Evolutionary conservation across 169 alveolate species (phyloP).

Genomic region (Miamiensis avidus): DNA sequence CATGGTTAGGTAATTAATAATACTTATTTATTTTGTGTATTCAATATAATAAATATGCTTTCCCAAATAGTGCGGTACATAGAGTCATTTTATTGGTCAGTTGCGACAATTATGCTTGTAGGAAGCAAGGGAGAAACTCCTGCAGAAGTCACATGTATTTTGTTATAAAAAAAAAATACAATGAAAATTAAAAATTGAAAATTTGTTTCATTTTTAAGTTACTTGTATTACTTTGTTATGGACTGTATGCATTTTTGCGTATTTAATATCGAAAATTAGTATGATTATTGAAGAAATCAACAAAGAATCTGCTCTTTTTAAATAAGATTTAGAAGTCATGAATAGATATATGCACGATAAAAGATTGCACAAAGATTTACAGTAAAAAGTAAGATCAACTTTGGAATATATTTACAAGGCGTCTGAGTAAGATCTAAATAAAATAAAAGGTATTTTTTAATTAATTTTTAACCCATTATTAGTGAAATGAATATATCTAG

Average conservation of each 20-base stretch:
- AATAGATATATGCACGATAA: neutral
- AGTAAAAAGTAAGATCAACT: neutral
- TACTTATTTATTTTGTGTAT: no score
- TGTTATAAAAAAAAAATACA: no score
- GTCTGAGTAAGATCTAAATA: neutral
- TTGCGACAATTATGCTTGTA: neutral
- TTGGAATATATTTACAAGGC: neutral
- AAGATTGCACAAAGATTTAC: neutral
- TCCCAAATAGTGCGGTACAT: neutral
- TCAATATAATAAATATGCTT: no score
- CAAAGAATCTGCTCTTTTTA: neutral
- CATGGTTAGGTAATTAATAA: no score
- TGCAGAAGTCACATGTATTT: neutral
- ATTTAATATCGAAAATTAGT: neutral
- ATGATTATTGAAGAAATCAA: neutral
- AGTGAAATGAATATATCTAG: neutral
- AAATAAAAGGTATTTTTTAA: no score
- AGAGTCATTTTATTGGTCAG: neutral
- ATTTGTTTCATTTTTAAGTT: neutral
- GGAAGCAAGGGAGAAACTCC: neutral
- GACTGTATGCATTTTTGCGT: neutral
- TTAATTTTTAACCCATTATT: neutral
- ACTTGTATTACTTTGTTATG: neutral
- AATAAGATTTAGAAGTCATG: neutral
- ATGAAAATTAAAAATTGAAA: no score